These are phyloP conservation scores for Pseudogymnoascus destructans DNA, from an alignment of 2,329 filamentous ascomycete genomes.

Conservation along the genomic window DNA sequence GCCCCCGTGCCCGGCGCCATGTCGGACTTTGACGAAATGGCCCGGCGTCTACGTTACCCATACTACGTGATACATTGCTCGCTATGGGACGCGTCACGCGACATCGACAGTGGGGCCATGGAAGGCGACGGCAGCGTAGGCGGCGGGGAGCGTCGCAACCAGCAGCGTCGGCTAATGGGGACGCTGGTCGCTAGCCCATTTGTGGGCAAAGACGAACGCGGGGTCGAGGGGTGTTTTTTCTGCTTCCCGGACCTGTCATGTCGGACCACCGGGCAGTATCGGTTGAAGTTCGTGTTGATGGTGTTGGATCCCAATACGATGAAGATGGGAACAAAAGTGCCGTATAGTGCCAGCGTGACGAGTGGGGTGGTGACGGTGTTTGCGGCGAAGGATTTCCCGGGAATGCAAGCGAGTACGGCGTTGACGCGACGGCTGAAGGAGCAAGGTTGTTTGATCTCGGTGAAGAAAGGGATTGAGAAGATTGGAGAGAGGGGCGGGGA, in stretches of 20 bases:
- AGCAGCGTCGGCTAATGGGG: constrained; percentile 67
- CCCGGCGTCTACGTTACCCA: constrained; percentile 41
- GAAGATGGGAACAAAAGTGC: constrained; percentile 36
- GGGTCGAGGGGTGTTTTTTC: constrained; percentile 68
- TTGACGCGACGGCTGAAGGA: constrained; percentile 62
- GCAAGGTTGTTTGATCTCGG: constrained; percentile 72
- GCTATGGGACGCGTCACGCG: constrained; percentile 57
- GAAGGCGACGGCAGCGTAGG: background rate
- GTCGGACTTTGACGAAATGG: constrained; percentile 28
- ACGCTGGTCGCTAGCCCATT: constrained; percentile 66
- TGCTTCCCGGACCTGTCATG: constrained; percentile 75
- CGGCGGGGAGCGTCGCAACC: constrained; percentile 41
- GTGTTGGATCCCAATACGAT: constrained; percentile 52
- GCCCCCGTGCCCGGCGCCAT: background rate
- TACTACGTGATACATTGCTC: constrained; percentile 64
- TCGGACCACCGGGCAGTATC: constrained; percentile 62
- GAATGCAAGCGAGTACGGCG: constrained; percentile 65
- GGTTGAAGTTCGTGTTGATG: constrained; percentile 61
- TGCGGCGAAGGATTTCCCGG: constrained; percentile 75
- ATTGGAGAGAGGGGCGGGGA: constrained; percentile 23
- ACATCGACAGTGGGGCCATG: constrained; percentile 56
- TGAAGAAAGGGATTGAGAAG: constrained; percentile 74
- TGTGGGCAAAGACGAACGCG: constrained; percentile 60
- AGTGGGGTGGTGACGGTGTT: constrained; percentile 55
- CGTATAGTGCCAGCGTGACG: constrained; percentile 1